Evolutionary conservation across 2,329 filamentous ascomycete genomes (phyloP).

Genomic region (Pseudogymnoascus sp.): DNA sequence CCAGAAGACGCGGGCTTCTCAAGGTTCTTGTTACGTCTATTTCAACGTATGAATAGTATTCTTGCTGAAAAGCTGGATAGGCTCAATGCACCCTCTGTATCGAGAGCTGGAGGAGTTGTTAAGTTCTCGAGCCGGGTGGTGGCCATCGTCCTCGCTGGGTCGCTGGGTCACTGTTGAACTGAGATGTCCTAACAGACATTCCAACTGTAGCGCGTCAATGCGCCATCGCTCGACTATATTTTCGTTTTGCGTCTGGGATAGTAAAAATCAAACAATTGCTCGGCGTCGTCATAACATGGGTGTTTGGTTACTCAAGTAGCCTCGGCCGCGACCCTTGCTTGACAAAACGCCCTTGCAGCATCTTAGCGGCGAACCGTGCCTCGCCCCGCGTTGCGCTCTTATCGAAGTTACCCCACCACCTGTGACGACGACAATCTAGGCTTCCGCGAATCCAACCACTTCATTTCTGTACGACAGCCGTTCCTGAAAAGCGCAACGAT

Average conservation of each 20-base stretch:
- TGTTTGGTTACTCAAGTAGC: background rate
- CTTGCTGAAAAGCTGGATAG: background rate
- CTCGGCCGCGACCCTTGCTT: background rate
- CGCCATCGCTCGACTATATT: background rate
- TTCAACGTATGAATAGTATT: background rate
- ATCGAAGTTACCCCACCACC: conserved; percentile 2
- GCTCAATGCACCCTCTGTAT: background rate
- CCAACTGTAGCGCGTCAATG: background rate
- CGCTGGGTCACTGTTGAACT: background rate
- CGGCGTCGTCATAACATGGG: conserved; percentile 1
- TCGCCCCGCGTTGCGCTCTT: background rate
- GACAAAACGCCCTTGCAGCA: background rate
- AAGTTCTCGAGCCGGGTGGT: background rate
- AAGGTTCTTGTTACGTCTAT: background rate
- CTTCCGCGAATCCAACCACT: conserved; percentile 5
- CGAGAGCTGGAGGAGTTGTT: background rate
- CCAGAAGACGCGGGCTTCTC: background rate
- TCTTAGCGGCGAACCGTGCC: background rate
- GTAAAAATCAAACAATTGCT: conserved; percentile 1
- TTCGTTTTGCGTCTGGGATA: background rate
- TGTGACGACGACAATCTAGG: conserved; percentile 4
- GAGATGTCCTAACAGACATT: background rate
- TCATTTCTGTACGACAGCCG: background rate
- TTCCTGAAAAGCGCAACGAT: background rate
- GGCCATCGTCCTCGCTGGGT: background rate